Evolutionary conservation across 768 basidiomycete species (phyloP).

Genomic region (Imleria badia): DNA sequence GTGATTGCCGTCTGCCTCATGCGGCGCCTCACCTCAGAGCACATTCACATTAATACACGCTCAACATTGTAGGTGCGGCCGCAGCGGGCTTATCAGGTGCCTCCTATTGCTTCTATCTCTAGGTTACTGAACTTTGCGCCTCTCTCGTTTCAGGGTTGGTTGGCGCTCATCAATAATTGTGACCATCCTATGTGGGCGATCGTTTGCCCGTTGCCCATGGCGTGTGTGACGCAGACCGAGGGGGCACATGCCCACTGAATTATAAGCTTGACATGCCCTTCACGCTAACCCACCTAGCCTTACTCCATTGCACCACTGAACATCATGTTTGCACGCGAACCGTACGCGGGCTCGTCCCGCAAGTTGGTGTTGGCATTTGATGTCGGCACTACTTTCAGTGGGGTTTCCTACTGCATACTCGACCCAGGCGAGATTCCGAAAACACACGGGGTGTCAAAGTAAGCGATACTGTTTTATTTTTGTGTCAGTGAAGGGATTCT

Average conservation of each 20-base stretch:
- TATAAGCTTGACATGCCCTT: background rate
- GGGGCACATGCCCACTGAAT: background rate
- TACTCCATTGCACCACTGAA: background rate
- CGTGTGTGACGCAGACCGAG: background rate
- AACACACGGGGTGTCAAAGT: slow-evolving; percentile 26
- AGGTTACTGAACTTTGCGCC: background rate
- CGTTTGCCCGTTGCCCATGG: background rate
- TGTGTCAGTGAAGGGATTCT: background rate
- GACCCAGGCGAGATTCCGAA: slow-evolving; percentile 32
- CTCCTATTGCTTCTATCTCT: background rate
- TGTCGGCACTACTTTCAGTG: slow-evolving; percentile 37
- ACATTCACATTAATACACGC: background rate
- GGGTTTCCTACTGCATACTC: slow-evolving; percentile 40
- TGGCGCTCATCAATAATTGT: background rate
- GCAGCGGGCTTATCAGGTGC: background rate
- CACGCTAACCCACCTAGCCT: background rate
- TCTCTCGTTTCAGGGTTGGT: background rate
- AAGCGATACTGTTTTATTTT: background rate
- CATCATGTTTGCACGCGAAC: slow-evolving; percentile 28
- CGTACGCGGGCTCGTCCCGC: slow-evolving; percentile 34
- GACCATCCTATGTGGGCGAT: background rate
- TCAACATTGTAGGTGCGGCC: slow-evolving; percentile 6
- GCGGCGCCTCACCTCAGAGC: no score
- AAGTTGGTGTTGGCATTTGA: slow-evolving; percentile 34
- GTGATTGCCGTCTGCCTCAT: background rate